A percentile compares a stretch with the other conserved stretches of the same genome.
Conservation (phyloP, 495 filamentous ascomycete genomes). For the Penicillium steckii region DNA sequence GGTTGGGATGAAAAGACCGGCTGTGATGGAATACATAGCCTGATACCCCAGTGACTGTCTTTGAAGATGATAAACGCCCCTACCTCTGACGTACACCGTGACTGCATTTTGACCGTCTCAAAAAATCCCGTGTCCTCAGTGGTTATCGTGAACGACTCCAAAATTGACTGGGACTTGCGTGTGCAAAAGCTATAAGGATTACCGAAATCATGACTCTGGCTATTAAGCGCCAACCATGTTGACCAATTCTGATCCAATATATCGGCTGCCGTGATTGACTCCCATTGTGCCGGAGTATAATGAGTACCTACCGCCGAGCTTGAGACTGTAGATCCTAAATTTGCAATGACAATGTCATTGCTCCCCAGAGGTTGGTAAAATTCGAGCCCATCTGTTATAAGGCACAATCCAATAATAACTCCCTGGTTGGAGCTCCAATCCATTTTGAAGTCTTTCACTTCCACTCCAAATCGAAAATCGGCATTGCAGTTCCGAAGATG, state of each 20-base stretch:
- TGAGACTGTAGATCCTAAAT: not conserved
- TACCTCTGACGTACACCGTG: not conserved
- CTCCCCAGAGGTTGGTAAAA: constrained; percentile 9
- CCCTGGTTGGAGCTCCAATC: not conserved
- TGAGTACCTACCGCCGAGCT: too few relatives aligned
- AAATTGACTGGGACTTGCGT: constrained; percentile 22
- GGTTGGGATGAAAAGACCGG: constrained; percentile 34
- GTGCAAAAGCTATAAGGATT: constrained; percentile 36
- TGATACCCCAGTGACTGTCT: constrained; percentile 34
- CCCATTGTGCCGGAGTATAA: constrained; percentile 27
- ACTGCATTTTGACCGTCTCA: constrained; percentile 10
- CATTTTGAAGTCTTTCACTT: constrained; percentile 15
- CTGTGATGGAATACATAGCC: constrained; percentile 33
- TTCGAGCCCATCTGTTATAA: constrained; percentile 13
- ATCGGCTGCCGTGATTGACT: constrained; percentile 18
- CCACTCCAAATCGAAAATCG: constrained; percentile 40
- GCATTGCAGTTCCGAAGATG: constrained; percentile 39
- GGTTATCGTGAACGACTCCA: constrained; percentile 40
- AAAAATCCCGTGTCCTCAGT: constrained; percentile 24
- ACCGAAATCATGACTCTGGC: constrained; percentile 16
- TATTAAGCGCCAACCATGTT: constrained; percentile 10
- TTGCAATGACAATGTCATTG: not conserved
- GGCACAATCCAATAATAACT: too few relatives aligned
- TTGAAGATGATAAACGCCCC: constrained; percentile 26
- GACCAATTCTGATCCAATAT: constrained; percentile 31